Evolutionary conservation across 495 filamentous ascomycete species (phyloP).

Genomic region (Aspergillus taichungensis): DNA sequence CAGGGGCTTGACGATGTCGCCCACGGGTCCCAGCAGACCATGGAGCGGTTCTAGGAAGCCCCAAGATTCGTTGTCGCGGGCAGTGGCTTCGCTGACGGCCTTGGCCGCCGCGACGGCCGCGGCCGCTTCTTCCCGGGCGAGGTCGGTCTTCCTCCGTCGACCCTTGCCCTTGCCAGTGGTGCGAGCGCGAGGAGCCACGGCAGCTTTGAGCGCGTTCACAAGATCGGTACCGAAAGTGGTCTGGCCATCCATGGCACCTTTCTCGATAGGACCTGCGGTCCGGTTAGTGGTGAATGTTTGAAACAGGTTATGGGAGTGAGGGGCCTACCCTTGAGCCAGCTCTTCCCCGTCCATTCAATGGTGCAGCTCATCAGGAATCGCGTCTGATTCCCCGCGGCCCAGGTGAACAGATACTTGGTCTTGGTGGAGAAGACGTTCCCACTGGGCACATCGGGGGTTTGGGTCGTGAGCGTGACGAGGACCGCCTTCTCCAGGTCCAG

Average conservation of each 20-base stretch:
- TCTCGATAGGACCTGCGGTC: constrained; percentile 77
- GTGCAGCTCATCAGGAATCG: constrained; percentile 75
- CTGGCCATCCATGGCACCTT: constrained; percentile 89
- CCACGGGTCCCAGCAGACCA: constrained; percentile 57
- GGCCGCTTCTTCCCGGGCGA: constrained; percentile 18
- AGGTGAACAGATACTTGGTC: constrained; percentile 89
- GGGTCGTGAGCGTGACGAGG: constrained; percentile 67
- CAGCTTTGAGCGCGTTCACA: constrained; percentile 59
- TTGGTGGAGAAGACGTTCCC: constrained; percentile 87
- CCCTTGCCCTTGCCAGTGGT: constrained; percentile 35
- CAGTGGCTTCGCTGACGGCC: constrained; percentile 32
- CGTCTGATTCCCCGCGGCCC: constrained; percentile 79
- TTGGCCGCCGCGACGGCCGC: constrained; percentile 33
- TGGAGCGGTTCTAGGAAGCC: constrained; percentile 73
- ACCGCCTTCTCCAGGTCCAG: constrained; percentile 84
- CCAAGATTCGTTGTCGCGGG: constrained; percentile 50
- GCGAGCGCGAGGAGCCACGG: constrained; percentile 57
- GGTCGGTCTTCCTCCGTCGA: constrained; percentile 49
- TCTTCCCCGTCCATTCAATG: constrained; percentile 96
- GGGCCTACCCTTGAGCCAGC: constrained; percentile 85
- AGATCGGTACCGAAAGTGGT: constrained; percentile 68
- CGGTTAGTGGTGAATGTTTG: constrained; percentile 10
- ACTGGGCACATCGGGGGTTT: constrained; percentile 91
- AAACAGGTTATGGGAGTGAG: constrained; percentile 3
- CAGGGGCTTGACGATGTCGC: constrained; percentile 60